A percentile compares a stretch with the other conserved stretches of the same genome.
phyloP scores from a whole-genome alignment of 2,329 filamentous ascomycete genomes.

The Chaetomium sp. region DNA sequence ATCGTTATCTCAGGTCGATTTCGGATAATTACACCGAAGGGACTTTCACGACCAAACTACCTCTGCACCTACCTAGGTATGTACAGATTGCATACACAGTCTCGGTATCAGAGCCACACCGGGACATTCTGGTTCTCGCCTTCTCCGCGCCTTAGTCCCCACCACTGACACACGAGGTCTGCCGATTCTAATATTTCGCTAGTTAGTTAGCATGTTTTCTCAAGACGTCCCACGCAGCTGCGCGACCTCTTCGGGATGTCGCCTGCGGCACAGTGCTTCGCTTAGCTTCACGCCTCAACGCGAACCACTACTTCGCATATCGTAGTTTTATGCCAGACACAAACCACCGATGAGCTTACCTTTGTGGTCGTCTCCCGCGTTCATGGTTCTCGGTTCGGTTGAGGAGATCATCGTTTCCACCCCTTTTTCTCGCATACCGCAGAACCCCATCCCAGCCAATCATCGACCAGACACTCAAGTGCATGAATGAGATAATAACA shows the following conservation, averaged over 20 bases:
- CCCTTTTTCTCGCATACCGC: slow-evolving; percentile 31
- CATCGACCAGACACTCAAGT: slow-evolving; percentile 9
- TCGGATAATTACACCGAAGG: neutral
- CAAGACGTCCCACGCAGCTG: neutral
- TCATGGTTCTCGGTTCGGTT: neutral
- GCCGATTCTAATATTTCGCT: neutral
- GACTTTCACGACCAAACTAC: slow-evolving; percentile 1
- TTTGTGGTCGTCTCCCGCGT: neutral
- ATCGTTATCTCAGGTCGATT: neutral
- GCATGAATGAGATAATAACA: slow-evolving; percentile 17
- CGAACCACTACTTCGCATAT: neutral
- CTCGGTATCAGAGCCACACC: neutral
- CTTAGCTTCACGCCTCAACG: neutral
- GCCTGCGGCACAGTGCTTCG: slow-evolving; percentile 1
- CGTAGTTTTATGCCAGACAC: neutral
- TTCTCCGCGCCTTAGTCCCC: neutral
- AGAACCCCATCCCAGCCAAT: slow-evolving; percentile 23
- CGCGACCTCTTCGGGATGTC: neutral
- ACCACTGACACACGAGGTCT: neutral
- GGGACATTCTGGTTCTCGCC: slow-evolving; percentile 1
- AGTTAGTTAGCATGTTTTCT: neutral
- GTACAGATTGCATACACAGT: neutral
- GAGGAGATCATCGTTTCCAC: neutral
- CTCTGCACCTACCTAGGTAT: no score
- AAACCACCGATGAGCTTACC: neutral